Evolutionary conservation across 768 basidiomycete species (phyloP), one percentile per base, ranked within the genome.

Genomic region (Lactarius vividus): DNA sequence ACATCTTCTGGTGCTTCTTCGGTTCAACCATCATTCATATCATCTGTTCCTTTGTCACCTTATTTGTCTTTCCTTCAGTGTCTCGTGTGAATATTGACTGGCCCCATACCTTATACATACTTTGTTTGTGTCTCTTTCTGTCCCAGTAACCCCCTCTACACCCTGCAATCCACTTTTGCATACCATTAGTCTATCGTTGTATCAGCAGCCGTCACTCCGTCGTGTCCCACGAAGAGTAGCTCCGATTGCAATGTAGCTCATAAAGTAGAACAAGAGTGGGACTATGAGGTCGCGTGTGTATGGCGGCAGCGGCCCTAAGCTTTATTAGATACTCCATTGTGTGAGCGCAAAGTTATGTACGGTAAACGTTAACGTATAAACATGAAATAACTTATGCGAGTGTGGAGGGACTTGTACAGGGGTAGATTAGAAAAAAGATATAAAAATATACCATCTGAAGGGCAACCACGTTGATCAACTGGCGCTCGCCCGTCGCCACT

Each of bases 11-110:
- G 56, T 66, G 53, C 65, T 76, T 66, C 65, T 64, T 74, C 72
- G 75, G 65, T 75, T 78, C 73, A 71, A 72, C 73, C 68, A 59
- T 59, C 49, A 52, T 70, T 56, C 61, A 66, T 65, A 61, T 70
- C 57, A 62, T 60, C 64, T 52, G 23, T 49, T 37, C 35, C 60
- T 44, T 46, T 26, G 57, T 44, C 57, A 55, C 53, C 55, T n/a
- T 65, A 33, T 59, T 58, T 55, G 39, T 59, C 56, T 62, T 56
- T 40, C 20, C 29, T 53, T 63, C 59, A 26, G 65, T 29, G 49
- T 13, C 20, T 49, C n/a, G 53, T 33, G 57, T 54, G 18, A 40
- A 65, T 53, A 44, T 59, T 63, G 61, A 55, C 61, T 44, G 49
- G 57, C 31, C 57, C 57, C 40, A 59, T 63, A 67, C 56, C 61